These are phyloP conservation scores for Datisca glomerata DNA, from an alignment of 306 rosid species.

Conservation along the genomic window DNA sequence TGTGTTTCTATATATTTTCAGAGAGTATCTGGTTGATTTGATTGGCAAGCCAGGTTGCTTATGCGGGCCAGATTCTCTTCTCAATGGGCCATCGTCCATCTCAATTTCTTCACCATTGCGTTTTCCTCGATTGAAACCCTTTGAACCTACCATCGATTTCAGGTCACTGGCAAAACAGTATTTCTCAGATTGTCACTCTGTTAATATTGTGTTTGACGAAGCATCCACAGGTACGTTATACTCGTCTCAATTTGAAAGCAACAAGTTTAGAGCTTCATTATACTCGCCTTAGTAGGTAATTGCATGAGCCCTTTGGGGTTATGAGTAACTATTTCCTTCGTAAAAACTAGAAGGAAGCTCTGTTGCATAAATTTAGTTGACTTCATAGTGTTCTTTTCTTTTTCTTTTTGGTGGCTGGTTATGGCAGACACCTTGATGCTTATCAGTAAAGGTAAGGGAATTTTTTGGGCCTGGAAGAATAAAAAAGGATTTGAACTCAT, in stretches of 20 bases:
- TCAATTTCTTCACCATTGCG: constrained; percentile 92
- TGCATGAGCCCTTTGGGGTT: too few species aligned
- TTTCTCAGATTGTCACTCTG: constrained; percentile 66
- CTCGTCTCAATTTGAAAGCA: constrained; percentile 17
- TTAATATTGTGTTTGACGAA: constrained; percentile 78
- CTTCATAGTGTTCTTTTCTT: too few species aligned
- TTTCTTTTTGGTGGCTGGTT: too few species aligned
- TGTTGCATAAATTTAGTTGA: too few species aligned
- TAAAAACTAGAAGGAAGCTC: too few species aligned
- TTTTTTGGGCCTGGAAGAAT: too few species aligned
- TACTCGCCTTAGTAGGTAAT: too few species aligned
- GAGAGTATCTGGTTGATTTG: constrained; percentile 91
- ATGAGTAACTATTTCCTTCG: too few species aligned
- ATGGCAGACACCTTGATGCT: too few species aligned
- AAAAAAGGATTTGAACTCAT: too few species aligned
- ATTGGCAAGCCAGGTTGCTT: constrained; percentile 79
- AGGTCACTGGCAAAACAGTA: constrained; percentile 89
- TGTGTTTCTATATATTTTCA: constrained; percentile 24
- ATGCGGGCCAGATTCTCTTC: constrained; percentile 87
- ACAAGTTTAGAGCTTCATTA: neutral
- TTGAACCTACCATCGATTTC: constrained; percentile 68
- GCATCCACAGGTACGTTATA: constrained; percentile 67
- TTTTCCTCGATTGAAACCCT: constrained; percentile 74
- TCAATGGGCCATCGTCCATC: constrained; percentile 98
- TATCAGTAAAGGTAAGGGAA: too few species aligned